Base-by-base conservation (phyloP, 2,329 filamentous ascomycete genomes). In the Penicillium psychrosexuale region DNA sequence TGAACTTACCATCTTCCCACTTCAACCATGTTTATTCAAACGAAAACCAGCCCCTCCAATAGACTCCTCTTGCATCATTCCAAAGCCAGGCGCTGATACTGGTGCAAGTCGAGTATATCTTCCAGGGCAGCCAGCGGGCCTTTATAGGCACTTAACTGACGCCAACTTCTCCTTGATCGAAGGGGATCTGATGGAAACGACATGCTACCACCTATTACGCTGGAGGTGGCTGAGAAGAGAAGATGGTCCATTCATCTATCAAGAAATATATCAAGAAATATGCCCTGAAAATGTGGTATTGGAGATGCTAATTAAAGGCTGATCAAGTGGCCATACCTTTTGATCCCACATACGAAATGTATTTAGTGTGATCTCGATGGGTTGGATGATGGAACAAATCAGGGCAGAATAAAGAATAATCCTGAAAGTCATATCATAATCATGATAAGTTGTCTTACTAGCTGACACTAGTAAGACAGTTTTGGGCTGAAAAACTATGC, bases 391-490 rank as follows among this genome's bases (percentile, higher is more conserved):
- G 19, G 17, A 9, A 31, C 42, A 40, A 11, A 13, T 11, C 9
- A 19, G 36, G 19, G 7, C 9, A 11, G 17, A 24, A 49, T n/a
- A 36, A 5, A 48, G 11, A 17, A 28, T 40, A 48, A 11, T 19
- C 46, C 31, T 5, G 6, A 24, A 48, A 17, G 15, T 49, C 12
- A 15, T 36, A 27, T 53, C 44, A 30, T 42, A 39, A 39, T 31
- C 12, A 49, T 53, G 44, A 39, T 53, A 40, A 12, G n/a, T 53
- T 45, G 44, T 53, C 27, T 22, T 37, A 17, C 42, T 27, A 47
- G 43, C n/a, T 17, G n/a, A n/a, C 12, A 27, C 30, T 34, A 53
- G 30, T 24, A 34, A 24, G 28, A 19, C 27, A 31, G 13, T 24
- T 24, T 17, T 19, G 28, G 15, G 36, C 22, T 27, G 33, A 48